Evolutionary conservation across 371 early-diverging fungal genomes (phyloP), one percentile per base, ranked within the genome.

Genomic region (Dinochytrium kinnereticum): DNA sequence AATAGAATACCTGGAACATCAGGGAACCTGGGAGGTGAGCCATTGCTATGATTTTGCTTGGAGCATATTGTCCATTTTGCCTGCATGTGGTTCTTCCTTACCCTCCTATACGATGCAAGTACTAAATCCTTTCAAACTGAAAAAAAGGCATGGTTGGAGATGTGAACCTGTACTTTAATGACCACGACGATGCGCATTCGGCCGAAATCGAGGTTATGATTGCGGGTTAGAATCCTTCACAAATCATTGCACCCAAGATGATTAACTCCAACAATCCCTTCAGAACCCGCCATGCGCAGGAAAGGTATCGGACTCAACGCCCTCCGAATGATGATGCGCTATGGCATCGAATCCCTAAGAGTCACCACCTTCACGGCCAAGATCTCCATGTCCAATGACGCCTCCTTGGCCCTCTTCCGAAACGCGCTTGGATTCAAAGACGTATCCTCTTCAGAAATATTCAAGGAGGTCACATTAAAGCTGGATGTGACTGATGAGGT

Each of bases 191-290:
- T 40, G 34, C 77, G 1, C 21, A 44, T 7, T 30, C 71, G 61
- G 95, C 94, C 13, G 97, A 97, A 78, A 90, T 97, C 64, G 96
- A 96, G 73, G 89, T 95, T 21, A 97, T 97, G 97, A 90, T 97
- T 77, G 97, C 97, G 24, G 96, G 92, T 83, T 83, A 84, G 39
- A 51, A 31, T 36, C 51, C 64, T 21, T 39, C 50, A 61, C 36
- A 21, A 10, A 21, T 55, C 30, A n/a, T 26, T 30, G 30, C 3
- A 49, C 49, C 13, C 49, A 33, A 13, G 0, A 17, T 44, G 31
- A 17, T 24, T 5, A n/a, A n/a, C n/a, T n/a, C n/a, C n/a, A n/a
- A n/a, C n/a, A n/a, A n/a, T n/a, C n/a, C n/a, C n/a, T n/a, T n/a
- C 66, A 86, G 90, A 91, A 68, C 74, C 82, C 7, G 68, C 55